These are phyloP conservation scores for Alternaria consortialis DNA, from an alignment of 2,329 filamentous ascomycete species.

Conservation along the genomic window DNA sequence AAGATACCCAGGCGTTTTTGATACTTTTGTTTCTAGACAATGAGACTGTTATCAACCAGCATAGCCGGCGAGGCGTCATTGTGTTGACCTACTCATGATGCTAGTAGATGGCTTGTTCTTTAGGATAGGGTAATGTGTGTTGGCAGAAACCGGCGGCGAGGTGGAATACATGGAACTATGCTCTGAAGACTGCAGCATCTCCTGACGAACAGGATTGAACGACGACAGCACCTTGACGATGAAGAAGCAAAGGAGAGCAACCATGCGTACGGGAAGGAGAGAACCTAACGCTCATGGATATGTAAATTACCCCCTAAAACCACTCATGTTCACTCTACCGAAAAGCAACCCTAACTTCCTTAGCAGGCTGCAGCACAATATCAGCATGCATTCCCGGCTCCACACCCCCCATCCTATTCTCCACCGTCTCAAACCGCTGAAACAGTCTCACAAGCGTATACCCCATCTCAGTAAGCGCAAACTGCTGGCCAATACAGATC, in stretches of 20 bases:
- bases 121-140: background rate
- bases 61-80: too few relatives aligned
- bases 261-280: background rate
- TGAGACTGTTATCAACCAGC: background rate
- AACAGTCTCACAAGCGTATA: constrained; percentile 59
- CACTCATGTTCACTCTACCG: background rate
- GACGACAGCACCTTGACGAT: background rate
- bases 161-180: background rate
- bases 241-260: background rate
- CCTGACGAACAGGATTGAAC: background rate
- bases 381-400: constrained; percentile 55
- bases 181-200: background rate
- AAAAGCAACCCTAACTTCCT: constrained; percentile 53
- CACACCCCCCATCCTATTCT: constrained; percentile 50
- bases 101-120: background rate
- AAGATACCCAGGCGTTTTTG: constrained; percentile 16
- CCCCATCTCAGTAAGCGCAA: constrained; percentile 61
- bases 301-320: too few relatives aligned
- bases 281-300: background rate
- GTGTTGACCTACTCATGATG: background rate
- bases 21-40: background rate
- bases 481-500: constrained; percentile 63
- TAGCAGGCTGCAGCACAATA: constrained; percentile 59
- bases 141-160: background rate
- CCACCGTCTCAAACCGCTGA: constrained; percentile 55